These are phyloP conservation scores for Mallotus japonicus DNA, from an alignment of 441 rosid genomes.

Conservation along the genomic window DNA sequence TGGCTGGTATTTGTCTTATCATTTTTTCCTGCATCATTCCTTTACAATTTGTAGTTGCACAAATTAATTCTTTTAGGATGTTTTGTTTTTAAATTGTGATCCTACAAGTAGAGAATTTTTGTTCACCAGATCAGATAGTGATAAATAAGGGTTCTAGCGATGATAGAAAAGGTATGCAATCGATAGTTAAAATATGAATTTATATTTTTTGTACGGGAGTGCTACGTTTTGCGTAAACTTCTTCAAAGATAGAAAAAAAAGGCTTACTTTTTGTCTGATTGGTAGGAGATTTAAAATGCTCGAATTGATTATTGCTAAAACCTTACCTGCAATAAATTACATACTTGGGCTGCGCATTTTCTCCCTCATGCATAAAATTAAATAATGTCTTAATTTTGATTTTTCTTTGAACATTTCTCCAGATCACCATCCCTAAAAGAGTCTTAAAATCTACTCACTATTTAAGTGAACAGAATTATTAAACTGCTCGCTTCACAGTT, in stretches of 20 bases:
- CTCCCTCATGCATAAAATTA: not conserved
- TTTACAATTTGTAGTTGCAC: not conserved
- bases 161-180: not conserved
- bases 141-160: not conserved
- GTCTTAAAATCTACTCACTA: not conserved
- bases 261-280: not conserved
- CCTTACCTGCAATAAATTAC: not conserved
- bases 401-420: not conserved
- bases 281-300: not conserved
- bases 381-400: not conserved
- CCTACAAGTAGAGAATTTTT: slow-evolving; percentile 1
- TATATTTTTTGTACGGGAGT: not conserved
- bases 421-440: not conserved
- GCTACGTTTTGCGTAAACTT: not conserved
- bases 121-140: not conserved
- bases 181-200: not conserved
- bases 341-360: not conserved
- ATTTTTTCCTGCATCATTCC: not conserved
- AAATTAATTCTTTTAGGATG: not conserved
- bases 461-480: not conserved
- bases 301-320: slow-evolving; percentile 1
- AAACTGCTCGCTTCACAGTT: not conserved
- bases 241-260: not conserved
- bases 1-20: slow-evolving; percentile 75
- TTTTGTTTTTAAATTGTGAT: not conserved